Evolutionary conservation across 2,329 filamentous ascomycete genomes (phyloP), one percentile per base, ranked within the genome.

Genomic region (Claviceps lovelessii): DNA sequence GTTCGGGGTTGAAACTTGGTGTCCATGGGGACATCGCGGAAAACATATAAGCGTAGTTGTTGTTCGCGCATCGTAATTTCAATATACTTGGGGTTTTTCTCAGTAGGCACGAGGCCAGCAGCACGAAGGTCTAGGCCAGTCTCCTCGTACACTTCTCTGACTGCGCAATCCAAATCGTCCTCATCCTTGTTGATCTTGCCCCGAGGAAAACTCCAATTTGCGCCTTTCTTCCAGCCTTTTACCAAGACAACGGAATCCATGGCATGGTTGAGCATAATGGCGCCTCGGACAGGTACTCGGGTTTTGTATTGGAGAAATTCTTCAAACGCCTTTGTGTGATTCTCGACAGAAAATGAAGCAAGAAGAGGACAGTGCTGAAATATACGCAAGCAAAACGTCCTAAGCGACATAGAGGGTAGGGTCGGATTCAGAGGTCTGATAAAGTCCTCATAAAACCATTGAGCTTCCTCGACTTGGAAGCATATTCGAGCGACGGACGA

Each of bases 381-480:
- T 63, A 98, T 94, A 62, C 85, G 82, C 57, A 95, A 76, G 63
- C 88, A 91, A 71, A 98, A 98, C 52, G 78, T 83, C 61, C 88
- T 84, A 39, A 98, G 78, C 49, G 84, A 82, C 76, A 97, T 85
- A 54, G 86, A 90, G 5, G 93, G 93, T 11, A 98, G 78, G 44
- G 79, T 79, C 53, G 90, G 85, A 70, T 96, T 87, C 59, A 93
- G 76, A 44, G 91, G 90, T 50, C 93, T 88, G 68, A 98, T 89
- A 68, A 98, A 98, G 72, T 98, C 93, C 76, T 98, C 93, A 80
- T 98, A 98, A 72, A 95, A 98, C 93, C 93, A 98, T 83, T 98
- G 94, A 63, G 93, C 93, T 72, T 98, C 94, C 72, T 98, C 93
- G 62, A 98, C 87, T 72, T 97, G 90, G 70, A 98, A 98, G 73